These are phyloP conservation scores for Plenodomus biglobosus DNA, from an alignment of 2,329 filamentous ascomycete species.

Conservation along the genomic window DNA sequence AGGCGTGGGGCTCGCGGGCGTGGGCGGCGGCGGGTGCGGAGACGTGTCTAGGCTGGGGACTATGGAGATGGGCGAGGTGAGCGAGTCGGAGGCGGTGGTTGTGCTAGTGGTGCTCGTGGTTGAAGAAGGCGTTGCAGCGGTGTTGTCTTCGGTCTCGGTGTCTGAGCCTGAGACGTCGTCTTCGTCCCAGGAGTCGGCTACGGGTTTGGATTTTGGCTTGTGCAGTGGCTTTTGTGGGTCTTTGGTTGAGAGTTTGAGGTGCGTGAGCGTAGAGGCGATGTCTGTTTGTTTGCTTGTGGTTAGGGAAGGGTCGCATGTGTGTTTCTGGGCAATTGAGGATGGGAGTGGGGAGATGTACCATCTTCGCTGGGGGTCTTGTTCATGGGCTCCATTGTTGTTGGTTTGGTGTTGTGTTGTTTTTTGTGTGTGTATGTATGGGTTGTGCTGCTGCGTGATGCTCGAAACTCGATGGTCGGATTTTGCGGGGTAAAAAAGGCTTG, in stretches of 20 bases:
- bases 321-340: not conserved
- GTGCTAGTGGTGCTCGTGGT: conserved; percentile 9
- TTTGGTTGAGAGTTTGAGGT: conserved; percentile 41
- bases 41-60: conserved; percentile 8
- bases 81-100: conserved; percentile 9
- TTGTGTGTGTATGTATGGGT: not conserved
- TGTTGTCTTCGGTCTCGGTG: conserved; percentile 30
- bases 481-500: conserved; percentile 1
- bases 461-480: not conserved
- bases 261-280: conserved; percentile 41
- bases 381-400: conserved; percentile 8
- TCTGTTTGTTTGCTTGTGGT: conserved; percentile 22
- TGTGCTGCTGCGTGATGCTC: not conserved
- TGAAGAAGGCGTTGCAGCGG: conserved; percentile 21
- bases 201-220: conserved; percentile 42
- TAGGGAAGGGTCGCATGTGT: not conserved
- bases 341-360: conserved; percentile 1
- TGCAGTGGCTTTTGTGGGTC: conserved; percentile 33
- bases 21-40: conserved; percentile 39
- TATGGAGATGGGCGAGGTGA: conserved; percentile 22
- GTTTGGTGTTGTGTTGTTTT: not conserved
- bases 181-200: conserved; percentile 79
- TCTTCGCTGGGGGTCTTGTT: conserved; percentile 16
- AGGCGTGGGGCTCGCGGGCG: conserved; percentile 38
- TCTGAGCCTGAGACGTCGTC: conserved; percentile 60